A percentile compares a stretch with the other conserved stretches of the same genome.
Evolutionary conservation across 192 early-diverging fungal genomes (phyloP).

Genomic region (Podila epicladia): DNA sequence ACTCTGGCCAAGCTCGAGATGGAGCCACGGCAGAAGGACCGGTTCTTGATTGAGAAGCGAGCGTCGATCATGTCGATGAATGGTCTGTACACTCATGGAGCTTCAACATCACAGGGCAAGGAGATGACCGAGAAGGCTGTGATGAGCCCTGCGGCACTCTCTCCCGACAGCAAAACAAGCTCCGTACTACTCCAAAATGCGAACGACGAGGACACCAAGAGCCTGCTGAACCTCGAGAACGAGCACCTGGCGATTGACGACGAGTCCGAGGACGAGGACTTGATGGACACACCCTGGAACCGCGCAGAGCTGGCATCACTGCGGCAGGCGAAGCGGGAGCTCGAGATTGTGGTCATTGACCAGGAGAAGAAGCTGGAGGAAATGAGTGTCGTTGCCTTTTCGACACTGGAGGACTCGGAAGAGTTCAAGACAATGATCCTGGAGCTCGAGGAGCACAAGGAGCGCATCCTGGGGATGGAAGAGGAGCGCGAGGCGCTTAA

Average conservation of each 20-base stretch:
- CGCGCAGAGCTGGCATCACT: slow-evolving; percentile 52
- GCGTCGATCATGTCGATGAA: slow-evolving; percentile 37
- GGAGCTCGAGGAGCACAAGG: slow-evolving; percentile 41
- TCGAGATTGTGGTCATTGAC: slow-evolving; percentile 62
- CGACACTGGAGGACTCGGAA: slow-evolving; percentile 35
- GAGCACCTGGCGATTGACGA: slow-evolving; percentile 24
- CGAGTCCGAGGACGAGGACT: slow-evolving; percentile 26
- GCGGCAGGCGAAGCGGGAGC: slow-evolving; percentile 55
- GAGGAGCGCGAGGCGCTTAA: slow-evolving; percentile 28
- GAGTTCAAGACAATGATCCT: slow-evolving; percentile 21
- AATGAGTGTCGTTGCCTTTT: background rate
- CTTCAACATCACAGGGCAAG: too few species aligned
- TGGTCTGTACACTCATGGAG: slow-evolving; percentile 8
- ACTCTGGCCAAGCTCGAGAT: slow-evolving; percentile 50
- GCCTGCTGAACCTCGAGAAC: slow-evolving; percentile 16
- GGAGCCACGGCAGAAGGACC: slow-evolving; percentile 23
- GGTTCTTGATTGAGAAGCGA: slow-evolving; percentile 45
- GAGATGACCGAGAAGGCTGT: background rate
- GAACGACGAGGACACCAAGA: slow-evolving; percentile 1
- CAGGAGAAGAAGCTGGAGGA: slow-evolving; percentile 58
- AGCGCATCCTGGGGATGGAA: slow-evolving; percentile 39
- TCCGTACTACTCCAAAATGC: background rate
- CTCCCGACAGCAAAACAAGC: background rate
- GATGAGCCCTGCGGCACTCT: background rate
- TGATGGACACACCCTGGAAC: slow-evolving; percentile 49